Evolutionary conservation across 164 flowering plant species (phyloP).

Genomic region (Cinnamomum chago): DNA sequence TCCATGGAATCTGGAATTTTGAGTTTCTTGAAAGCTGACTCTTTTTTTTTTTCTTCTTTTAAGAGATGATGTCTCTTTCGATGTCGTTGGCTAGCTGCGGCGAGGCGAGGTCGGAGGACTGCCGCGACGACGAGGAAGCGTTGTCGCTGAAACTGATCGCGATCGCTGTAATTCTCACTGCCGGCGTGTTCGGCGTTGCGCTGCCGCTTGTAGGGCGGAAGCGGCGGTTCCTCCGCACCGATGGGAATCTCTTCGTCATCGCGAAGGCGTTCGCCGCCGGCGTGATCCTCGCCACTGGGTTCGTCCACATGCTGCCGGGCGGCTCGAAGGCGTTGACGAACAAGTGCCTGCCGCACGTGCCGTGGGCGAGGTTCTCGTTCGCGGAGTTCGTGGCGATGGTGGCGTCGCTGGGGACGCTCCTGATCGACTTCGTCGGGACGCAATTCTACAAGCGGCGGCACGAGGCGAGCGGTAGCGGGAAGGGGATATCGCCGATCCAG

Average conservation of each 20-base stretch:
- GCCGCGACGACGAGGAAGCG: slow-evolving; percentile 63
- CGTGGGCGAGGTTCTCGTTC: slow-evolving; percentile 83
- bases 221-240: slow-evolving; percentile 52
- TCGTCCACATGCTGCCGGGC: slow-evolving; percentile 89
- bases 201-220: slow-evolving; percentile 72
- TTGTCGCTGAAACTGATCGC: slow-evolving; percentile 58
- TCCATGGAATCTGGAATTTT: background rate
- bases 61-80: slow-evolving; percentile 31
- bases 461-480: slow-evolving; percentile 17
- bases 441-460: slow-evolving; percentile 80
- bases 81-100: slow-evolving; percentile 42
- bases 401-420: slow-evolving; percentile 61
- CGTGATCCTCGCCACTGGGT: slow-evolving; percentile 90
- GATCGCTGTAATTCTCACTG: slow-evolving; percentile 56
- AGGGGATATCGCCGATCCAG: background rate
- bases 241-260: slow-evolving; percentile 63
- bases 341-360: slow-evolving; percentile 61
- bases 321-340: slow-evolving; percentile 51
- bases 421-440: slow-evolving; percentile 75
- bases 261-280: slow-evolving; percentile 98
- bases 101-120: slow-evolving; percentile 22
- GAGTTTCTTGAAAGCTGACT: background rate
- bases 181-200: slow-evolving; percentile 67
- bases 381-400: slow-evolving; percentile 83
- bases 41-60: background rate